Conservation (phyloP, 2,329 filamentous ascomycete species). For the Penicillium sp. region DNA sequence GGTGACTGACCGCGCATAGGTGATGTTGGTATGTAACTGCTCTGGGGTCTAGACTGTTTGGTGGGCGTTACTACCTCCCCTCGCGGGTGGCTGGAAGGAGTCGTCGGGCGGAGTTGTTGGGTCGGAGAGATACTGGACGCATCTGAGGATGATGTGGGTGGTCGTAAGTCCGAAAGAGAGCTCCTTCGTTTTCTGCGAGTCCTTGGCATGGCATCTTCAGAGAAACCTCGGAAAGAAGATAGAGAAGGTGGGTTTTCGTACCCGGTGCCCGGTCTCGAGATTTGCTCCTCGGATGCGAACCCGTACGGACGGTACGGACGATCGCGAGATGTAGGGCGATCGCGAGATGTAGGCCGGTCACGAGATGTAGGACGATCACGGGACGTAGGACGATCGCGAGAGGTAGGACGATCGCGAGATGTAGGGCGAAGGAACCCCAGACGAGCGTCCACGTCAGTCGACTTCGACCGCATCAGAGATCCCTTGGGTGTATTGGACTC, state of each 20-base stretch:
- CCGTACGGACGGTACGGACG: slow-evolving; percentile 51
- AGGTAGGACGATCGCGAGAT: slow-evolving; percentile 53
- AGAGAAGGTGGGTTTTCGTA: slow-evolving; percentile 49
- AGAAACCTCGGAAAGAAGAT: slow-evolving; percentile 53
- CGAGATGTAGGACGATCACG: slow-evolving; percentile 49
- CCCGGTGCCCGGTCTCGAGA: slow-evolving; percentile 44
- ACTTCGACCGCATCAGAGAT: slow-evolving; percentile 68
- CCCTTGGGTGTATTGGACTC: slow-evolving; percentile 68
- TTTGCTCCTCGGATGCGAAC: slow-evolving; percentile 49
- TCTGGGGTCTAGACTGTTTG: slow-evolving; percentile 30
- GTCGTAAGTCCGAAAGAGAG: slow-evolving; percentile 81
- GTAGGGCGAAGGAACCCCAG: slow-evolving; percentile 50
- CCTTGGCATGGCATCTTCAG: slow-evolving; percentile 42
- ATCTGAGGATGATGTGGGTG: slow-evolving; percentile 60
- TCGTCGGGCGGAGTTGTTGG: slow-evolving; percentile 39
- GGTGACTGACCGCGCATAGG: slow-evolving; percentile 24
- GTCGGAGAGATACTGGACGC: slow-evolving; percentile 40
- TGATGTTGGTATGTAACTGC: slow-evolving; percentile 29
- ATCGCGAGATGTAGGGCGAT: slow-evolving; percentile 54
- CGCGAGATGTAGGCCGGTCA: slow-evolving; percentile 44
- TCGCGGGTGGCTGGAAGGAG: slow-evolving; percentile 31
- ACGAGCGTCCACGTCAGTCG: slow-evolving; percentile 66
- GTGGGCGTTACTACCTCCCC: slow-evolving; percentile 31
- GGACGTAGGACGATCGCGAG: slow-evolving; percentile 48
- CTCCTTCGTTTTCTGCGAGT: slow-evolving; percentile 79